Conservation (phyloP, 2,329 filamentous ascomycete genomes). For the Botryosphaeria agaves region DNA sequence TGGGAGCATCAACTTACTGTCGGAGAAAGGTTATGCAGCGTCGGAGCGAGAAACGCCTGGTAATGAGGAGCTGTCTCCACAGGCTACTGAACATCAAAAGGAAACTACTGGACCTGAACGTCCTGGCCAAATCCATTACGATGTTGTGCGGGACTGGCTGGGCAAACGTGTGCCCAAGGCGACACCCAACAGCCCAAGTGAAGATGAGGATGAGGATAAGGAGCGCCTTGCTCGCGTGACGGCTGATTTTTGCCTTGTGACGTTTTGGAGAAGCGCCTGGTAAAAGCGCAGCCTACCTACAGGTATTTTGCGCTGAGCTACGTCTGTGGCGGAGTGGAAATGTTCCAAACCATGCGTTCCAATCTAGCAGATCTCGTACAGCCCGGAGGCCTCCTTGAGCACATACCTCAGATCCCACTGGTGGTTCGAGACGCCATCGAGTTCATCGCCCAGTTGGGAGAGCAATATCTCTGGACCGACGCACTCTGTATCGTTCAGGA, state of each 20-base stretch:
- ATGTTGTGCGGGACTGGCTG: neutral
- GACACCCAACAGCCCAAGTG: neutral
- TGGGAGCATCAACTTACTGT: neutral
- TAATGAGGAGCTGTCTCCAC: neutral
- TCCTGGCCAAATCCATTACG: neutral
- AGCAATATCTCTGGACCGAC: neutral
- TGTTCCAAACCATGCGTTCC: neutral
- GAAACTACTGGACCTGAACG: neutral
- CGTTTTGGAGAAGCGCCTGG: neutral
- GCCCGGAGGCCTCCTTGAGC: neutral
- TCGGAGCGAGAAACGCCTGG: neutral
- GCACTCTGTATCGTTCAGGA: neutral
- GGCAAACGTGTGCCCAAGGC: neutral
- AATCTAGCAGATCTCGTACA: neutral
- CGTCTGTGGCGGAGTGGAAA: neutral
- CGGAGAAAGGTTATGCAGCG: neutral
- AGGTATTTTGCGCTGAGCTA: neutral
- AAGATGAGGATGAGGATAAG: neutral
- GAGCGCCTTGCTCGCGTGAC: neutral
- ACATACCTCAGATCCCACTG: neutral
- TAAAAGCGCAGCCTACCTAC: neutral
- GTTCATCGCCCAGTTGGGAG: neutral
- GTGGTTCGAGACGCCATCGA: neutral
- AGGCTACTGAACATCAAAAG: neutral
- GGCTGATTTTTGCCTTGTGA: neutral